These are phyloP conservation scores for Tardiomyces blankii DNA, from an alignment of 1,139 yeast genomes.

Conservation along the genomic window DNA sequence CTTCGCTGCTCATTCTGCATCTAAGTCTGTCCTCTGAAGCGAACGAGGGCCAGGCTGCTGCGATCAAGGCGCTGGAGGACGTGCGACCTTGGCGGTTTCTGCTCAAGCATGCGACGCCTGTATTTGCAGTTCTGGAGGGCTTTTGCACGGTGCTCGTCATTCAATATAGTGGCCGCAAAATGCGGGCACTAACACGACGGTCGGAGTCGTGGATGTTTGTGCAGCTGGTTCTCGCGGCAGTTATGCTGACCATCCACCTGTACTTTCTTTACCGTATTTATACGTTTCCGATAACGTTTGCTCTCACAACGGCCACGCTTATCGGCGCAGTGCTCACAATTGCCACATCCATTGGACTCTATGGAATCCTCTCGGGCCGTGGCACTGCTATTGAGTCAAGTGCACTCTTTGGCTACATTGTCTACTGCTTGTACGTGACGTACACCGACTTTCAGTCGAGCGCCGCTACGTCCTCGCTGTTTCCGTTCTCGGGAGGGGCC, in stretches of 20 bases:
- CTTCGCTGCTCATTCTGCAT: conserved; percentile 67
- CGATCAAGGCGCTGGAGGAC: conserved; percentile 25
- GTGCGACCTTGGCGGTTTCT: conserved; percentile 58
- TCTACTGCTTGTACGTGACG: conserved; percentile 82
- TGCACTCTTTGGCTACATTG: conserved; percentile 77
- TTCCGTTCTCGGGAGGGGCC: conserved; percentile 14
- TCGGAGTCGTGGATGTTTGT: conserved; percentile 77
- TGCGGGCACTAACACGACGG: conserved; percentile 58
- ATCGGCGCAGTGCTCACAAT: conserved; percentile 77
- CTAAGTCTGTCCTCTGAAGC: conserved; percentile 41
- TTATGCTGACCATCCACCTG: conserved; percentile 61
- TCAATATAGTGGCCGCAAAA: conserved; percentile 81
- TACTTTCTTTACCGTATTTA: conserved; percentile 78
- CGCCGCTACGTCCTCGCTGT: conserved; percentile 15
- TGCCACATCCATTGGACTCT: conserved; percentile 63
- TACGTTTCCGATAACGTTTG: conserved; percentile 54
- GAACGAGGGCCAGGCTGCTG: conserved; percentile 10
- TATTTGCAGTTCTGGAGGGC: conserved; percentile 84
- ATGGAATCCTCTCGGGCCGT: conserved; percentile 70
- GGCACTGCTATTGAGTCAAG: conserved; percentile 90
- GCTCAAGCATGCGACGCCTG: conserved; percentile 71
- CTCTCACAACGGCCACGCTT: conserved; percentile 65
- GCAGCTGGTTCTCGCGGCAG: conserved; percentile 62
- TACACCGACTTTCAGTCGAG: conserved; percentile 58
- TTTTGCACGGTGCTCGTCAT: conserved; percentile 81